phyloP scores from a whole-genome alignment of 768 basidiomycete species.

The Lyophyllum decastes region DNA sequence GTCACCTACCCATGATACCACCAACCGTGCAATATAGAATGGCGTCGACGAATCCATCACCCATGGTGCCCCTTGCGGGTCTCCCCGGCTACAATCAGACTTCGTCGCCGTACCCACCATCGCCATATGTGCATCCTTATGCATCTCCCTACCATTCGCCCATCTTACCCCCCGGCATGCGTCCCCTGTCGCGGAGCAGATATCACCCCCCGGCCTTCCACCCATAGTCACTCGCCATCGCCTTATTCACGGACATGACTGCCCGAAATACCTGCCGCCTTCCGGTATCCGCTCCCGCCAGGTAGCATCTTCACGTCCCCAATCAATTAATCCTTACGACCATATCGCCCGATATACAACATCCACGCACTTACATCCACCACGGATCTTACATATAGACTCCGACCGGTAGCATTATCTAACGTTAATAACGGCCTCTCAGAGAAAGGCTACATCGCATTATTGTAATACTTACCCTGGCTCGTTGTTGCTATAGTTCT shows the following conservation, averaged over 20 bases:
- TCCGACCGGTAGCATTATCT: background rate
- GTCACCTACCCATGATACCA: conserved; percentile 4
- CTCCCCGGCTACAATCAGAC: conserved; percentile 7
- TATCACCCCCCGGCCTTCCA: conserved; percentile 6
- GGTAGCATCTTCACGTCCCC: background rate
- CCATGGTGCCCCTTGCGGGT: conserved; percentile 11
- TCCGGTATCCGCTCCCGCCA: background rate
- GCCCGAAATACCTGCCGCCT: background rate
- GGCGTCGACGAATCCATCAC: background rate
- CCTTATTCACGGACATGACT: background rate
- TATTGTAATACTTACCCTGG: conserved; percentile 6
- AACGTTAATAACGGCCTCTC: background rate
- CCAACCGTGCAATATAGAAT: conserved; percentile 3
- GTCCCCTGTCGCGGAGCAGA: conserved; percentile 4
- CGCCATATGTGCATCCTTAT: conserved; percentile 17
- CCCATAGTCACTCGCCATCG: background rate
- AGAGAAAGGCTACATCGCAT: conserved; percentile 1
- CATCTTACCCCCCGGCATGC: conserved; percentile 10
- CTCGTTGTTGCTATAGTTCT: background rate
- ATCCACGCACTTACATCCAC: background rate
- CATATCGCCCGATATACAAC: background rate
- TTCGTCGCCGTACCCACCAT: conserved; percentile 5
- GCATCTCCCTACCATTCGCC: conserved; percentile 15
- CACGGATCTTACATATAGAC: conserved; percentile 1
- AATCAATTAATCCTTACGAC: background rate